Conservation (phyloP, 257 asterid genomes). For the Solanum medicagineum region DNA sequence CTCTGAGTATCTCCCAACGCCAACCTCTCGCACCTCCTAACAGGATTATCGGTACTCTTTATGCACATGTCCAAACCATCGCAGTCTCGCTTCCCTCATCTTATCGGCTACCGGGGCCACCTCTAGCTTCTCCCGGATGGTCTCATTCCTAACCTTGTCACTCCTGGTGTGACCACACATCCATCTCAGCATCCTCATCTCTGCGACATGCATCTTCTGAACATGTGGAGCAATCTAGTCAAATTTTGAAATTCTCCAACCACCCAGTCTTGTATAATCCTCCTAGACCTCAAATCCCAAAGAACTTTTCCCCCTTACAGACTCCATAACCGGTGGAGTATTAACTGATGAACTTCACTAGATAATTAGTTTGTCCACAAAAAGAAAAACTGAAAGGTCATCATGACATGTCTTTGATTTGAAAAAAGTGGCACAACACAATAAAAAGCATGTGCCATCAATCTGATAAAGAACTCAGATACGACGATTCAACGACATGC, state of each 20-base stretch:
- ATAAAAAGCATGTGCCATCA: neutral
- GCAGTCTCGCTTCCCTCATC: no score
- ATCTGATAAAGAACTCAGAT: neutral
- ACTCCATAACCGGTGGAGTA: neutral
- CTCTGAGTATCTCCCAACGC: no score
- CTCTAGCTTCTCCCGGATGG: no score
- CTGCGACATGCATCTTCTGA: no score
- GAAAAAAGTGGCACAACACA: neutral
- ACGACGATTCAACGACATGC: neutral
- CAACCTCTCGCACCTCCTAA: no score
- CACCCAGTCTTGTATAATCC: neutral
- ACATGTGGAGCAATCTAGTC: neutral
- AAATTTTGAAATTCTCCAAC: neutral
- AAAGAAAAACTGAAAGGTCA: neutral
- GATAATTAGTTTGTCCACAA: neutral
- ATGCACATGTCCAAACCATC: no score
- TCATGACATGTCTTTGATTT: neutral
- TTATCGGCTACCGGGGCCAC: no score
- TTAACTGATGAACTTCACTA: neutral
- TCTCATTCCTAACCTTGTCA: no score
- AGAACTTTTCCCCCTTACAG: neutral
- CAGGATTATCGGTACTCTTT: no score
- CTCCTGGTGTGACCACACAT: no score
- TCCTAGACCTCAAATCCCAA: neutral
- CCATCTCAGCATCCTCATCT: no score